Base-by-base conservation (phyloP, 176 grass and related monocot genomes). In the Dendrocalamus sinicus region DNA sequence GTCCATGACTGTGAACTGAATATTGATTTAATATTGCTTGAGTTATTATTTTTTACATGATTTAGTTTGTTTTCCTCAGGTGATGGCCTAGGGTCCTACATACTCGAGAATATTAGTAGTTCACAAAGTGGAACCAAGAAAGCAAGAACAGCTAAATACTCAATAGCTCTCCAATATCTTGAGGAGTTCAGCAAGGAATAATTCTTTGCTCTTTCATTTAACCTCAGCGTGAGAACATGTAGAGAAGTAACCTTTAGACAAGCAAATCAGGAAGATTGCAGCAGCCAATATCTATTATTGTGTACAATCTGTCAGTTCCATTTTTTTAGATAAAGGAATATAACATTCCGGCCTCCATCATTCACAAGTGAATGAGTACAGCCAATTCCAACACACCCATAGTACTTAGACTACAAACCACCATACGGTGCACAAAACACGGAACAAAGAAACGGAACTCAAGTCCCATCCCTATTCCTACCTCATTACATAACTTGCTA, bases 151-250 rank as follows among this genome's bases (percentile, higher is more conserved):
- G 95, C 92, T 26, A 97, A 93, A 86, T 97, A 97, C 67, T 93
- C 92, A 26, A 84, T 95, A 81, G 91, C 91, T 51, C 87, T 93
- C 51, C 95, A 97, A 43, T 86, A 91, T 78, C 91, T 97, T 32
- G 75, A 97, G 80, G 86, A 95, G 39, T 88, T 91, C 50, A 72
- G 84, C 77, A 84, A 85, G 47, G 82, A 75, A 78, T 81, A 71
- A 50, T 37, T 57, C 37, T 32, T 8, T 64, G 10, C 12, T 51
- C 51, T 67, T 75, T 40, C 52, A 59, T 73, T 57, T 15, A 12
- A 32, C 3, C 74, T 50, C 53, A 70, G 2, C 46, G 37, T 26
- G 30, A 44, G 13, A 62, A 17, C 19, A 53, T 77, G 32, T 81
- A 16, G 51, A 26, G 19, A 76, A 66, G 41, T 75, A 66, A 63